Percentiles rank a stretch among this genome's conserved stretches.
Evolutionary conservation across 768 basidiomycete species (phyloP).

Genomic region (Russula vinacea): DNA sequence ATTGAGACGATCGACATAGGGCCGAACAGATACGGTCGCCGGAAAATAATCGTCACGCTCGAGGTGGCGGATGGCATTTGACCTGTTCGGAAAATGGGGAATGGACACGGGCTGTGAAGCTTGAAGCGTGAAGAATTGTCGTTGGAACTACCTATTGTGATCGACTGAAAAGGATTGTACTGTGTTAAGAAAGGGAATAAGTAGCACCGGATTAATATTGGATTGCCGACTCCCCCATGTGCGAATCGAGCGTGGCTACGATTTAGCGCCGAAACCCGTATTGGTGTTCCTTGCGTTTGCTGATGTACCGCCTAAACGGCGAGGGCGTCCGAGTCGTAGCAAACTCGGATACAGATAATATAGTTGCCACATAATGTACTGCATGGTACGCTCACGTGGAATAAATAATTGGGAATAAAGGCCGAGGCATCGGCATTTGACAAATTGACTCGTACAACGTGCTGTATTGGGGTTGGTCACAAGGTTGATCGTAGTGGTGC

Average conservation of each 20-base stretch:
- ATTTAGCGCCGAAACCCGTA: neutral
- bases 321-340: no score
- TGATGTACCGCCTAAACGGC: no score
- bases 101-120: neutral
- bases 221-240: neutral
- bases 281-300: neutral
- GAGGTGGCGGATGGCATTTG: conserved; percentile 11
- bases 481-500: no score
- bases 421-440: no score
- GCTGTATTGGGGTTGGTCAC: no score
- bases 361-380: no score
- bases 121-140: neutral
- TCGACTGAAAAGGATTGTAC: no score
- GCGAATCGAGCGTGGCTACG: neutral
- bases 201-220: neutral
- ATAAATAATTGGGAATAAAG: no score
- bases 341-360: no score
- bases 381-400: no score
- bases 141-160: neutral
- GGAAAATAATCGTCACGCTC: conserved; percentile 2
- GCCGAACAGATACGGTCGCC: neutral
- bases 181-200: neutral
- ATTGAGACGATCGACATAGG: conserved; percentile 5
- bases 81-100: neutral
- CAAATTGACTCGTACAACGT: no score